Conservation (phyloP, 805 yeast species). For the Pichia gijzeniarum region DNA sequence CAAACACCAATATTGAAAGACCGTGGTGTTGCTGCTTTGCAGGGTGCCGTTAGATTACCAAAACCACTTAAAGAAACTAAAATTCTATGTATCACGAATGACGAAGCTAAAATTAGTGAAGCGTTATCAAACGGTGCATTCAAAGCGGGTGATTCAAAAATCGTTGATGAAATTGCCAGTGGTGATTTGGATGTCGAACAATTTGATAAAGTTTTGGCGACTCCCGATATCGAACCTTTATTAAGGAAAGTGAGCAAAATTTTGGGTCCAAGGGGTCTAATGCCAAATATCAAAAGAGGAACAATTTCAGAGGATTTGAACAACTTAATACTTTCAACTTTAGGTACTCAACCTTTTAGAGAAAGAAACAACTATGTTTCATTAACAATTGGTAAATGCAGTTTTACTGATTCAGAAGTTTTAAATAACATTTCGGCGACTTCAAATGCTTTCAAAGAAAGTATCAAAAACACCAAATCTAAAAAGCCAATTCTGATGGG, state of each 20-base stretch:
- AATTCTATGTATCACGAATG: conserved; percentile 62
- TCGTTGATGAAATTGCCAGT: conserved; percentile 53
- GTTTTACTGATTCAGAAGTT: conserved; percentile 71
- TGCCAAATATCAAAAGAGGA: conserved; percentile 83
- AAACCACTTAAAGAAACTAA: conserved; percentile 60
- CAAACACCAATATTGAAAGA: conserved; percentile 62
- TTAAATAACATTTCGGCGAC: conserved; percentile 65
- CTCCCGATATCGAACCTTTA: conserved; percentile 68
- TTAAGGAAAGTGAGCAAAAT: conserved; percentile 66
- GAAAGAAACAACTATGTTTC: conserved; percentile 58
- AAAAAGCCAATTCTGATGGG: conserved; percentile 69
- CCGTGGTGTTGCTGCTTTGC: conserved; percentile 68
- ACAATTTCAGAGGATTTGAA: conserved; percentile 70
- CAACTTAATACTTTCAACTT: conserved; percentile 43
- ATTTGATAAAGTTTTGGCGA: conserved; percentile 75
- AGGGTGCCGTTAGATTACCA: conserved; percentile 69
- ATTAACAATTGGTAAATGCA: conserved; percentile 70
- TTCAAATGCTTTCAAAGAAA: conserved; percentile 50
- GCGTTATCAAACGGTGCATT: conserved; percentile 57
- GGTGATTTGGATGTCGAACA: conserved; percentile 36
- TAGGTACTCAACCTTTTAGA: conserved; percentile 73
- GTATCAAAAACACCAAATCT: conserved; percentile 48
- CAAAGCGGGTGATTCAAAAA: conserved; percentile 64
- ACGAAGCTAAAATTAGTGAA: conserved; percentile 43
- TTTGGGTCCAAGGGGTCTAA: conserved; percentile 82